These are phyloP conservation scores for Aspergillus cejpii DNA, from an alignment of 2,329 filamentous ascomycete genomes.

Conservation along the genomic window DNA sequence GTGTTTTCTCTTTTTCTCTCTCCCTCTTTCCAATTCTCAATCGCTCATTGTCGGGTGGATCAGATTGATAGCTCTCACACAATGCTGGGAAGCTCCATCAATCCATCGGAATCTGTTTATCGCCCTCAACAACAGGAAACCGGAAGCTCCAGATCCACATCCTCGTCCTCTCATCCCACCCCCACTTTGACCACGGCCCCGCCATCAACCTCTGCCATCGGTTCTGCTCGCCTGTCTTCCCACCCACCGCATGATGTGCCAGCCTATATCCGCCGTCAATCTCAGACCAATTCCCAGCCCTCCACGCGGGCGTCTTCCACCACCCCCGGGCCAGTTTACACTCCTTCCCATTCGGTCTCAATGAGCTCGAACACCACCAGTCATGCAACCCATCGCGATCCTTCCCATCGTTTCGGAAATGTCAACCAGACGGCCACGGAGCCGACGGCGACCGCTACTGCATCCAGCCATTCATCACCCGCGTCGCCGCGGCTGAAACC, in stretches of 20 bases:
- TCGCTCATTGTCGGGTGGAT: constrained; percentile 67
- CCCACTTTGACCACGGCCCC: constrained; percentile 35
- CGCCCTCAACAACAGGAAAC: constrained; percentile 24
- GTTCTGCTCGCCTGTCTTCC: constrained; percentile 29
- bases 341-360: constrained; percentile 33
- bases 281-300: constrained; percentile 22
- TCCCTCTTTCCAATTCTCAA: constrained; percentile 12
- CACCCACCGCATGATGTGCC: constrained; percentile 26
- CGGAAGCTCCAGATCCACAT: constrained; percentile 26
- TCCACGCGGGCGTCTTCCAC: constrained; percentile 22
- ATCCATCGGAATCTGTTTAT: constrained; percentile 36
- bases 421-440: constrained; percentile 24
- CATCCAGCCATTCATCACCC: constrained; percentile 34
- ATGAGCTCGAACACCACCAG: constrained; percentile 45
- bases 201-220: constrained; percentile 28
- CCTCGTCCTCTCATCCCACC: constrained; percentile 26
- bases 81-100: constrained; percentile 51
- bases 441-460: constrained; percentile 22
- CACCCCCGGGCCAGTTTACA: constrained; percentile 15
- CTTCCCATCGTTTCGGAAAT: constrained; percentile 15
- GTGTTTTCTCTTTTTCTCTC: constrained; percentile 2
- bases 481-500: constrained; percentile 43
- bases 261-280: constrained; percentile 29
- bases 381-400: constrained; percentile 21
- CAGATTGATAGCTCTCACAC: constrained; percentile 64